phyloP scores from a whole-genome alignment of 306 rosid genomes.

The Parietaria judaica region DNA sequence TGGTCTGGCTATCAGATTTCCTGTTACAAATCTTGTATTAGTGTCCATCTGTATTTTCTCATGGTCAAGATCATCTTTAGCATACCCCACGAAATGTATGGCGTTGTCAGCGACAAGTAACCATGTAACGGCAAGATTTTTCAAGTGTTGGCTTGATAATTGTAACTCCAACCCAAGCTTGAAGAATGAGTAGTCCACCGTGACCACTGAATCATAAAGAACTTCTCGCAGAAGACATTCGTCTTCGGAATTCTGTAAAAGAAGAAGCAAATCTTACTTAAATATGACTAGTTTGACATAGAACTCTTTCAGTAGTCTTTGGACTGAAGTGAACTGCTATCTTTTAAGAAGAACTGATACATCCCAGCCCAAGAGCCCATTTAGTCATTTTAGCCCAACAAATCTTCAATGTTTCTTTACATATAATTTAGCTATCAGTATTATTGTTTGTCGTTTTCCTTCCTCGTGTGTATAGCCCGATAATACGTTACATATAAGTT shows the following conservation, averaged over 20 bases:
- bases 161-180: slow-evolving; percentile 25
- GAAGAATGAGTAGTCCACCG: slow-evolving; percentile 43
- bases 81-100: slow-evolving; percentile 56
- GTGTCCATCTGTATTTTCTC: slow-evolving; percentile 23
- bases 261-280: slow-evolving; percentile 14
- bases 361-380: neutral
- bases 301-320: neutral
- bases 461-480: too few relatives aligned
- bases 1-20: slow-evolving; percentile 47
- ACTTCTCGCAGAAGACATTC: slow-evolving; percentile 42
- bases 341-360: neutral
- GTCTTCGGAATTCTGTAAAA: slow-evolving; percentile 47
- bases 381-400: neutral
- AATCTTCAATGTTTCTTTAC: too few relatives aligned
- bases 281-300: slow-evolving; percentile 6
- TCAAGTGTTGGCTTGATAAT: slow-evolving; percentile 31
- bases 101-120: slow-evolving; percentile 54
- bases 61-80: slow-evolving; percentile 13
- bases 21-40: slow-evolving; percentile 40
- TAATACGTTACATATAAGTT: too few relatives aligned
- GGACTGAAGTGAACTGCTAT: neutral
- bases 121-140: slow-evolving; percentile 58
- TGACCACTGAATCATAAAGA: slow-evolving; percentile 42
- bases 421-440: too few relatives aligned
- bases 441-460: too few relatives aligned